Evolutionary conservation across 1,284 basidiomycete species (phyloP), one percentile per base, ranked within the genome.

Genomic region (Malassezia sympodialis): DNA sequence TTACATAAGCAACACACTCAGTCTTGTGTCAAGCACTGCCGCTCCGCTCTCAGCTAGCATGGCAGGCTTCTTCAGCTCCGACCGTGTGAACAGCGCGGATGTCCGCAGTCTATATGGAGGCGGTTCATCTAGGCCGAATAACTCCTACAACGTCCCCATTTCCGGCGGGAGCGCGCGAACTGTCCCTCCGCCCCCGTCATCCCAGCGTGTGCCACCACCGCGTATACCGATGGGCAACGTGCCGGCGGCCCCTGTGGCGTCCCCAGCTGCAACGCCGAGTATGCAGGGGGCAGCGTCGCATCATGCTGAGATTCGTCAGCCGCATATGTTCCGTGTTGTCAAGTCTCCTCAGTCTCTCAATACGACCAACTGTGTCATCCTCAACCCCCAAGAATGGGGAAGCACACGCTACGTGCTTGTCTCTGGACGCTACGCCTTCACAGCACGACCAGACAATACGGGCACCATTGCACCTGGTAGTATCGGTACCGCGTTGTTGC

Each of bases 371-470:
- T 70, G 69, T 52, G 40, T 72, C 30, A 59, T 72, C 42, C 44
- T 65, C 51, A 70, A 70, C 49, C 58, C 59, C 12, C 63, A 69
- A 27, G 72, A 74, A 40, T 74, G 70, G 70, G 63, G 66, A 3
- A 56, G 53, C 23, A 67, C 69, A 19, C 55, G 50, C 44, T 74
- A 73, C 47, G 59, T 74, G 23, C 46, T 69, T 46, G 49, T 73
- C 47, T 62, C 73, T 19, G 66, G 69, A 26, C 58, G 60, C 39
- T 72, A 61, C 34, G 67, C 71, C 35, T 69, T 74, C 46, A 74
- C 70, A 15, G 67, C 63, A 1, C 24, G 57, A 21, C 46, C 61
- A 23, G 69, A 73, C 47, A 45, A 59, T 1, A 72, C 71, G 4
- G 56, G 59, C 15, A 46, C 51, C 8, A 61, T 73, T 17, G 58